Evolutionary conservation across 148 eudicot species (phyloP), one percentile per base, ranked within the genome.

Genomic region (Cornus controversa): DNA sequence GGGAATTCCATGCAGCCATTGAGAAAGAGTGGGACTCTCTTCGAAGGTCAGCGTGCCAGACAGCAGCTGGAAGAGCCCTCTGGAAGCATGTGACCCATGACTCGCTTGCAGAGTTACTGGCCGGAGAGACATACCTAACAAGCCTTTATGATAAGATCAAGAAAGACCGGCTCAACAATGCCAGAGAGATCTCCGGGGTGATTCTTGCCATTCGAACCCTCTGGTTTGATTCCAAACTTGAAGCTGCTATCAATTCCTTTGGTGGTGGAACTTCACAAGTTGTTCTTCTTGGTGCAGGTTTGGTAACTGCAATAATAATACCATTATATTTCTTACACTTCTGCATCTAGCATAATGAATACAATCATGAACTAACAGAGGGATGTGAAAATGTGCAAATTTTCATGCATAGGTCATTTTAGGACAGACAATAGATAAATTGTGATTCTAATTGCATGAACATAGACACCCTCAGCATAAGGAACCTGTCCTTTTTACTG

Each of bases 221-320:
- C 23, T 95, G 98, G 98, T 95, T 95, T 60, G 98, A 95, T 64
- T 66, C 88, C 2, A 90, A 91, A 70, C 90, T 93, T 71, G 94
- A 95, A 81, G 91, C 86, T 31, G 94, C 98, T 47, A 78, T 93
- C 28, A 81, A 40, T 60, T 89, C 93, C 20, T 87, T 90, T 69
- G 82, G 70, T 37, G 81, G 84, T 57, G 87, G 89, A 73, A 87
- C 63, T 29, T 84, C 93, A 45, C 97, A 92, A 74, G 86, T 91
- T 29, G 94, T 95, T 76, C 90, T 95, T 74, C 97, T 95, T 14
- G 98, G 97, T 71, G 97, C 97, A 90, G 98, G 98, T 92, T 92
- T 70, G 75, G 90, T 86, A 37, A 57, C 24, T 34, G 57, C 31
- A 5, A 16, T 37, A 37, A 29, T n/a, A 31, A 31, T 2, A 31